Evolutionary conservation across 164 flowering plant species (phyloP), one percentile per base, ranked within the genome.

Genomic region (Annona squamosa): DNA sequence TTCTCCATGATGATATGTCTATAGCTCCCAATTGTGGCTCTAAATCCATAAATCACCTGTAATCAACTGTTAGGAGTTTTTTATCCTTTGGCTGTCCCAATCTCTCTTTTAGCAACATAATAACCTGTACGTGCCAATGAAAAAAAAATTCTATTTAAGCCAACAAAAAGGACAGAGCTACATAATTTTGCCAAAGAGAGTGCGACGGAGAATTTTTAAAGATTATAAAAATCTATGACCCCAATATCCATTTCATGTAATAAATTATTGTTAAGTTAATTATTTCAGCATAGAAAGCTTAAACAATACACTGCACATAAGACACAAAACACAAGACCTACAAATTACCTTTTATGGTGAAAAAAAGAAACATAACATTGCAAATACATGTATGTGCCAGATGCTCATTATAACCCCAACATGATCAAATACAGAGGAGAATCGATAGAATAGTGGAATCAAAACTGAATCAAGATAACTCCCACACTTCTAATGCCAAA

Each of bases 71-170:
- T 18, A 87, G 86, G 62, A 91, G 90, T 7, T 76, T 79, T 77
- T 91, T 90, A 46, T 85, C 90, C 65, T 77, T 84, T 59, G 77
- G 68, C 71, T 86, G 67, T 68, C 89, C 89, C 75, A 92, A 73
- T 74, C 86, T 88, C 78, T 85, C 87, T 81, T 85, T 91, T 81
- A 94, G 74, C 88, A 85, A 78, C 4, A 87, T 79, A 48, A 86
- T 78, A 72, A 94, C 88, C 99, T 94, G 90, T 71, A 84, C 63
- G 41, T 37, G 64, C 43, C n/a, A 19, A 26, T 9, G 17, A 66
- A 37, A 10, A 66, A 4, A 7, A 63, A 19, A 52, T 63, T 43
- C 48, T 17, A 70, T 48, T 70, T 17, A 52, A 48, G 52, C 3
- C 12, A 7, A n/a, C 3, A 43, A 44, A 2, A 1, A 61, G 9